Conservation (phyloP, 495 filamentous ascomycete species). For the Apodospora peruviana region DNA sequence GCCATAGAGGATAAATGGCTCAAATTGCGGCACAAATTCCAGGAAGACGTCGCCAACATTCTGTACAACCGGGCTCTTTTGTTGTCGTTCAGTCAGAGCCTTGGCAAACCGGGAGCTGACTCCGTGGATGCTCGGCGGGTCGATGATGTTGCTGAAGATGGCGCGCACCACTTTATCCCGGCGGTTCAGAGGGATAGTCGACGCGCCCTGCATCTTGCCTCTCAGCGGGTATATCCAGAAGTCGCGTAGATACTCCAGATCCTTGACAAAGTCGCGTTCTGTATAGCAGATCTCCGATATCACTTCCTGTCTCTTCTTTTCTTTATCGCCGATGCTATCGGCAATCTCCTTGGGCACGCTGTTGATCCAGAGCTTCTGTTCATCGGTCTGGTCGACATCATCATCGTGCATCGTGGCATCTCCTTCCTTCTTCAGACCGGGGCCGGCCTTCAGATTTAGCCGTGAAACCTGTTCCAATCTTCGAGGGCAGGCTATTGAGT, state of each 20-base stretch:
- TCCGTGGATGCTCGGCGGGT: slow-evolving; percentile 67
- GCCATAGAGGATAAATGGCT: slow-evolving; percentile 95
- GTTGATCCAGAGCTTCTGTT: slow-evolving; percentile 99
- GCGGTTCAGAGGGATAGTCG: slow-evolving; percentile 82
- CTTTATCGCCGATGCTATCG: slow-evolving; percentile 77
- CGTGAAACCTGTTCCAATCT: slow-evolving; percentile 91
- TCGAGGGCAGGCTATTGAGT: slow-evolving; percentile 95
- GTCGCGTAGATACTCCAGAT: slow-evolving; percentile 94
- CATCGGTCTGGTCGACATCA: slow-evolving; percentile 79
- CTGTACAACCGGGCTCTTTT: slow-evolving; percentile 78
- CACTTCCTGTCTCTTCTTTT: slow-evolving; percentile 97
- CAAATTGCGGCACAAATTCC: slow-evolving; percentile 83
- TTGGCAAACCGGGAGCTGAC: slow-evolving; percentile 87
- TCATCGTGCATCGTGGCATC: slow-evolving; percentile 73
- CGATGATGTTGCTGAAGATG: slow-evolving; percentile 93
- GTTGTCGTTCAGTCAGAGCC: slow-evolving; percentile 81
- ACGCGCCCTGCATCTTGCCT: slow-evolving; percentile 55
- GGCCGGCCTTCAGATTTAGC: slow-evolving; percentile 85
- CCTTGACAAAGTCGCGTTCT: slow-evolving; percentile 98
- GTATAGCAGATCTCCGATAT: slow-evolving; percentile 99
- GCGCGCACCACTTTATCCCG: slow-evolving; percentile 87
- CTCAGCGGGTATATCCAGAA: slow-evolving; percentile 97
- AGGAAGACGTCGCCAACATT: slow-evolving; percentile 94
- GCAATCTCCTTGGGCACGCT: slow-evolving; percentile 93
- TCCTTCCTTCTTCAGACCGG: slow-evolving; percentile 76